Base-by-base conservation (phyloP, 345 rosid species). In the Physaria fendleri region DNA sequence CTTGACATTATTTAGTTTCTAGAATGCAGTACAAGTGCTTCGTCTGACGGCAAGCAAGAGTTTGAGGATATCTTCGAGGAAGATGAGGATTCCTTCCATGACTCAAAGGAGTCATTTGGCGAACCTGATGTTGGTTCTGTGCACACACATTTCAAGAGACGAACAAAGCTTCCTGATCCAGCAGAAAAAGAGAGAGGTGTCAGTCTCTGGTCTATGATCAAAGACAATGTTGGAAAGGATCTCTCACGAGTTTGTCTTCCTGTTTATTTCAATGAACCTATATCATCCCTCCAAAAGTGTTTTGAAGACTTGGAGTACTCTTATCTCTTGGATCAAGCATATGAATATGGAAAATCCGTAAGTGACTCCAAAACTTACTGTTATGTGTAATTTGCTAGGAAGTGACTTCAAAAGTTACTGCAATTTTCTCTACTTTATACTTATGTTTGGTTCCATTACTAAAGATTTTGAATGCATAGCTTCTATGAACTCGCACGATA, bases 121-220 rank as follows among this genome's bases (percentile, higher is more conserved):
- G 94, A 89, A 61, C 4, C 64, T 62, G 69, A 62, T 69, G 55
- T 43, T 73, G 67, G 62, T 68, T 68, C 76, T 39, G 74, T 33
- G 49, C 71, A 57, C 70, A 77, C 71, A 15, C 64, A 61, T 23
- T 40, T 89, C 65, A 86, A 76, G 64, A 80, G 99, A 72, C 73
- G 99, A 70, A 72, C 69, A 27, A 87, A 78, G 80, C 97, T 93
- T 76, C 99, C 97, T 44, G 86, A 78, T 62, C 97, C 99, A 35
- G 78, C 82, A 58, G 99, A 93, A 76, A 87, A 89, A 78, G 95
- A 89, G 79, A 89, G 79, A 78, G 95, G 95, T 42, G 94, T 89
- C 51, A 93, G 97, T 71, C 95, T 93, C 59, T 93, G 99, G 99
- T 93, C 99, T 66, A 81, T 93, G 95, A 93, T 93, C 72, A 93